These are phyloP conservation scores for Irineochytrium annulatum DNA, from an alignment of 192 early-diverging fungal species.

Conservation along the genomic window DNA sequence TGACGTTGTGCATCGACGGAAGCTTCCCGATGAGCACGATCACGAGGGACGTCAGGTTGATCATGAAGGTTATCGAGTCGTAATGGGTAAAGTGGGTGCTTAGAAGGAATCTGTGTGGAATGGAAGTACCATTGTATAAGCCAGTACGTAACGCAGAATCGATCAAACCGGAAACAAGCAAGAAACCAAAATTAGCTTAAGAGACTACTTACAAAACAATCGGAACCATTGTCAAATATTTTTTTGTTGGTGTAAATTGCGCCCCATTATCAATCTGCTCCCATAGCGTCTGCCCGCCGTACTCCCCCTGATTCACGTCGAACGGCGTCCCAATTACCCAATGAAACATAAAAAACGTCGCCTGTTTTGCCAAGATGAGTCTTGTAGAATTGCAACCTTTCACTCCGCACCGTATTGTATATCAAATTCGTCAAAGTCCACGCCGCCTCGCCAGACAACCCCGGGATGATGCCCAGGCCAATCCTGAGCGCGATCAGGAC, in stretches of 20 bases:
- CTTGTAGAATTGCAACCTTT: neutral
- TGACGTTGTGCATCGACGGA: conserved; percentile 72
- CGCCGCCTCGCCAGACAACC: conserved; percentile 83
- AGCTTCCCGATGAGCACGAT: conserved; percentile 90
- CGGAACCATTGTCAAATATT: conserved; percentile 93
- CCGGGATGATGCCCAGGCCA: conserved; percentile 80
- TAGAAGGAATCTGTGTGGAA: conserved; percentile 72
- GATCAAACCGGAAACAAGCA: conserved; percentile 2
- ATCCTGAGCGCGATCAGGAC: conserved; percentile 76
- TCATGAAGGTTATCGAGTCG: conserved; percentile 80
- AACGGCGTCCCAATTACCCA: conserved; percentile 95
- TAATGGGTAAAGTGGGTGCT: conserved; percentile 97
- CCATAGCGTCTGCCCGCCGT: conserved; percentile 92
- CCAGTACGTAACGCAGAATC: neutral
- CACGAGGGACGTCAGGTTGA: conserved; percentile 82
- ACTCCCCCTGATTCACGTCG: conserved; percentile 88
- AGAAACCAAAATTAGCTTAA: neutral
- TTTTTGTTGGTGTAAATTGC: conserved; percentile 97
- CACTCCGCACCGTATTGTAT: conserved; percentile 76
- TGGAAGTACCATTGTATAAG: conserved; percentile 9
- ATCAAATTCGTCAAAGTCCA: conserved; percentile 95
- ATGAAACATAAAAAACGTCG: conserved; percentile 97
- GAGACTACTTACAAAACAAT: conserved; percentile 77
- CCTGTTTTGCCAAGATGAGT: conserved; percentile 39
- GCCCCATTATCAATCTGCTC: conserved; percentile 98